These are phyloP conservation scores for Elsinoe fawcettii DNA, from an alignment of 2,329 filamentous ascomycete genomes.

Conservation along the genomic window DNA sequence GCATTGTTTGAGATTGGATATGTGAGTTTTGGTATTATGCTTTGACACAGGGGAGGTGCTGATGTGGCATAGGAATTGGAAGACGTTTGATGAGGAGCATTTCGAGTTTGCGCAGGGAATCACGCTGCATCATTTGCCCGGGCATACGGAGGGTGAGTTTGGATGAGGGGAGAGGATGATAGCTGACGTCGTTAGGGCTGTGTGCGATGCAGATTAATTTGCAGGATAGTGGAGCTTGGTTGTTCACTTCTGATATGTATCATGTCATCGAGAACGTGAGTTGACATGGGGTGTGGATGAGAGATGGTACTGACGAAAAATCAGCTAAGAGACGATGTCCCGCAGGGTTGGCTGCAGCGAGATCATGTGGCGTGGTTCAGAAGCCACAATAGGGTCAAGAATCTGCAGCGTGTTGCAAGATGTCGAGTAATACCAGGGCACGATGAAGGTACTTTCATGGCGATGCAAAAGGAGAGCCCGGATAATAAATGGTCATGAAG, in stretches of 20 bases:
- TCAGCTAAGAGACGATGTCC: constrained; percentile 30
- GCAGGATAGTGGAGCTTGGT: constrained; percentile 27
- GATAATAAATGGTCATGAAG: constrained; percentile 5
- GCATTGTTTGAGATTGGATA: constrained; percentile 29
- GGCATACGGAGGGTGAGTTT: constrained; percentile 28
- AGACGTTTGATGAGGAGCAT: constrained; percentile 30
- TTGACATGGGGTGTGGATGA: not conserved
- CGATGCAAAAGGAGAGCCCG: constrained; percentile 22
- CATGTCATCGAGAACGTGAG: constrained; percentile 32
- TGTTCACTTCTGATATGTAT: constrained; percentile 31
- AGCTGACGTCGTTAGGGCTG: constrained; percentile 19
- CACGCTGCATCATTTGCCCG: constrained; percentile 31
- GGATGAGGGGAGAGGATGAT: not conserved
- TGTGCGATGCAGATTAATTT: constrained; percentile 33
- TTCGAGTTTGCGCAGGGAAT: constrained; percentile 32
- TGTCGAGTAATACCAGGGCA: constrained; percentile 31
- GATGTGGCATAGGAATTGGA: constrained; percentile 26
- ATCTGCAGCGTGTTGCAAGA: constrained; percentile 26
- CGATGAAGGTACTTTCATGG: constrained; percentile 29
- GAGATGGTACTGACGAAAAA: not conserved
- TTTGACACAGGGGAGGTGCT: not conserved
- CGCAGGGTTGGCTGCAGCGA: constrained; percentile 31
- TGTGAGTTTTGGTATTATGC: constrained; percentile 21
- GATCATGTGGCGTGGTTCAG: constrained; percentile 32
- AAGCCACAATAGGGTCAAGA: constrained; percentile 29